phyloP scores from a whole-genome alignment of 2,329 filamentous ascomycete genomes.

The Alternaria rosae region DNA sequence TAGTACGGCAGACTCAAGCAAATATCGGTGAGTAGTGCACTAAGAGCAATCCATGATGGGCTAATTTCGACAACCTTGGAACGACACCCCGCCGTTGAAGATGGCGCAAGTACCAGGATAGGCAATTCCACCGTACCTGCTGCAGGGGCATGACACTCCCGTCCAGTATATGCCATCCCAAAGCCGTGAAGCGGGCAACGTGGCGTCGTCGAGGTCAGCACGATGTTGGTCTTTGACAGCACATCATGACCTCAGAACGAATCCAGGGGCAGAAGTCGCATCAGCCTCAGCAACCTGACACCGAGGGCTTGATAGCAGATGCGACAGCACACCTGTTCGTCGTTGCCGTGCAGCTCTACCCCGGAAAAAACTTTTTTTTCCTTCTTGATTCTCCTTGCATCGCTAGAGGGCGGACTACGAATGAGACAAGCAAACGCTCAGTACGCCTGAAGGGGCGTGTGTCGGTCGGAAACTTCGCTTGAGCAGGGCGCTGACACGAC shows the following conservation, averaged over 20 bases:
- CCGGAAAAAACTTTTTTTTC: background rate
- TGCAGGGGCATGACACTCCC: slow-evolving; percentile 32
- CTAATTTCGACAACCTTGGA: slow-evolving; percentile 39
- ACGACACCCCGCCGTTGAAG: slow-evolving; percentile 32
- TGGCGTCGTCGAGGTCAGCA: slow-evolving; percentile 36
- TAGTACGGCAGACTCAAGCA: slow-evolving; percentile 31
- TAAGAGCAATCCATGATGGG: slow-evolving; percentile 29
- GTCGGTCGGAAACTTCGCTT: slow-evolving; percentile 29
- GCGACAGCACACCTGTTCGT: slow-evolving; percentile 15
- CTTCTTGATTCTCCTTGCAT: slow-evolving; percentile 20
- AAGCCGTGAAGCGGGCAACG: slow-evolving; percentile 20
- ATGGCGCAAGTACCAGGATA: slow-evolving; percentile 32
- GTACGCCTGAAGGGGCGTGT: slow-evolving; percentile 20
- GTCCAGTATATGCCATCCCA: slow-evolving; percentile 21
- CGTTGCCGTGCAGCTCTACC: slow-evolving; percentile 5
- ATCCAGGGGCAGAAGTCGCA: slow-evolving; percentile 17
- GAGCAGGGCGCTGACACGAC: slow-evolving; percentile 38
- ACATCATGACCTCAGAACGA: slow-evolving; percentile 16
- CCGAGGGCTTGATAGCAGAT: slow-evolving; percentile 14
- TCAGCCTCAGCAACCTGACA: slow-evolving; percentile 16
- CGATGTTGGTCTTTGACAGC: slow-evolving; percentile 22
- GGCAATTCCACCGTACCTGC: slow-evolving; percentile 37
- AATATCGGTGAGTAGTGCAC: slow-evolving; percentile 42
- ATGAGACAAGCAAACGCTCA: slow-evolving; percentile 32
- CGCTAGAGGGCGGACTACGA: slow-evolving; percentile 20